phyloP scores from a whole-genome alignment of 2,329 filamentous ascomycete species.

The Botryotinia calthae region DNA sequence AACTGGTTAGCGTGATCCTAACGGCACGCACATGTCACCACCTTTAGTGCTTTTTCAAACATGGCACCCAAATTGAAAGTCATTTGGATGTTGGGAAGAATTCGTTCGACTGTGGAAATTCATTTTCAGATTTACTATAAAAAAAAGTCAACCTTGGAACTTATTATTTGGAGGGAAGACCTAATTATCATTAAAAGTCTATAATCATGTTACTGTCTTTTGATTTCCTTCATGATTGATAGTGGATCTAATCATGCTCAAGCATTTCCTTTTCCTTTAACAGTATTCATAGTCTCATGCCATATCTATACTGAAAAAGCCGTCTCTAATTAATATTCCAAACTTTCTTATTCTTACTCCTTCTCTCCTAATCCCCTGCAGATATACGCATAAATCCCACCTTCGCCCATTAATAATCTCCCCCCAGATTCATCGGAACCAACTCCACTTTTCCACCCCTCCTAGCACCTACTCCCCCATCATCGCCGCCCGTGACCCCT shows the following conservation, averaged over 20 bases:
- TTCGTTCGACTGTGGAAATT: neutral
- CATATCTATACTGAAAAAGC: neutral
- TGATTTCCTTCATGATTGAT: neutral
- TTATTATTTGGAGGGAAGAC: neutral
- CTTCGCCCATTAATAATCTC: neutral
- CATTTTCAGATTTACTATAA: neutral
- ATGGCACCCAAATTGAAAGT: neutral
- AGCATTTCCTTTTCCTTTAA: neutral
- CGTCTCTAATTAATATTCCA: neutral
- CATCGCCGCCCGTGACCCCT: neutral
- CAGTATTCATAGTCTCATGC: neutral
- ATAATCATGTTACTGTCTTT: neutral
- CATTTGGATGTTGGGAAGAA: neutral
- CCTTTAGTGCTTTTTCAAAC: neutral
- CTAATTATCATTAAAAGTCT: neutral
- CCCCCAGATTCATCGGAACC: conserved; percentile 12
- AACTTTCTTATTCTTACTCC: neutral
- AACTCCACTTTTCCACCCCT: neutral
- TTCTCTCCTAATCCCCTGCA: neutral
- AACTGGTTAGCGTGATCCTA: neutral
- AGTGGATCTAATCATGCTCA: neutral
- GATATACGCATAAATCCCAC: neutral
- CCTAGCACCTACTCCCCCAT: neutral
- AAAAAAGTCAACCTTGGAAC: neutral
- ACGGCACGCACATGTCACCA: neutral